Percentiles rank a stretch among this genome's conserved stretches.
These are phyloP conservation scores for Suillus subalutaceus DNA, from an alignment of 768 basidiomycete species.

Conservation along the genomic window DNA sequence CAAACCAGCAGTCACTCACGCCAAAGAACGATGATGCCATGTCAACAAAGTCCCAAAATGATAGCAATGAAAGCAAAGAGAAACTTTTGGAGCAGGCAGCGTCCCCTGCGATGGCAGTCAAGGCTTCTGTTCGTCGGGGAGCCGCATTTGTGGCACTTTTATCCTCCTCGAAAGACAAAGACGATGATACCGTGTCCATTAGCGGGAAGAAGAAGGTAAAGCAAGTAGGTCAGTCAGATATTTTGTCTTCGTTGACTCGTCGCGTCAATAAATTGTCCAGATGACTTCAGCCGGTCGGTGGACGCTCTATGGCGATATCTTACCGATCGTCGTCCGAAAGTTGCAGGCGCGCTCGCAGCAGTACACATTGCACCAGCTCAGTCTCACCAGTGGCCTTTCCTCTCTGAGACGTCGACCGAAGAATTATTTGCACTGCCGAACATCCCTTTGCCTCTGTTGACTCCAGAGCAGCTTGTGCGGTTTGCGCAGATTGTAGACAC, in stretches of 20 bases:
- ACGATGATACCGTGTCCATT: conserved; percentile 67
- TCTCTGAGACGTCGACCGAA: conserved; percentile 72
- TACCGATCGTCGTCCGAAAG: conserved; percentile 86
- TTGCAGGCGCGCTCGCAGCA: conserved; percentile 72
- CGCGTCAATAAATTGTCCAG: conserved; percentile 36
- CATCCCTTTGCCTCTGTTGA: conserved; percentile 67
- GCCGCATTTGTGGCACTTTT: conserved; percentile 56
- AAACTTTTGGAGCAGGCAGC: conserved; percentile 35
- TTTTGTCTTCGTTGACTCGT: conserved; percentile 11
- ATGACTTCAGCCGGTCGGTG: conserved; percentile 70
- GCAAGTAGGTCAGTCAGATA: conserved; percentile 32
- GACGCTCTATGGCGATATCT: conserved; percentile 89
- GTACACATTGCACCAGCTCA: conserved; percentile 71
- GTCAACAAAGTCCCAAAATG: conserved; percentile 29
- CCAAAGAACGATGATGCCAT: conserved; percentile 29
- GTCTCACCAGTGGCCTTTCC: conserved; percentile 65
- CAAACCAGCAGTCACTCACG: conserved; percentile 24
- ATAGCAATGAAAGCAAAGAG: conserved; percentile 26
- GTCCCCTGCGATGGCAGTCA: conserved; percentile 44
- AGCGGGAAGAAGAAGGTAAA: conserved; percentile 38
- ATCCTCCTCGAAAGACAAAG: conserved; percentile 42
- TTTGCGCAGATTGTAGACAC: conserved; percentile 96
- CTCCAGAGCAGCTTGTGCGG: conserved; percentile 82
- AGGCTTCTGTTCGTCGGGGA: conserved; percentile 41
- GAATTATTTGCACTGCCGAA: conserved; percentile 83